Conservation (phyloP, 768 basidiomycete species). For the Leucosporidium yakuticum region DNA sequence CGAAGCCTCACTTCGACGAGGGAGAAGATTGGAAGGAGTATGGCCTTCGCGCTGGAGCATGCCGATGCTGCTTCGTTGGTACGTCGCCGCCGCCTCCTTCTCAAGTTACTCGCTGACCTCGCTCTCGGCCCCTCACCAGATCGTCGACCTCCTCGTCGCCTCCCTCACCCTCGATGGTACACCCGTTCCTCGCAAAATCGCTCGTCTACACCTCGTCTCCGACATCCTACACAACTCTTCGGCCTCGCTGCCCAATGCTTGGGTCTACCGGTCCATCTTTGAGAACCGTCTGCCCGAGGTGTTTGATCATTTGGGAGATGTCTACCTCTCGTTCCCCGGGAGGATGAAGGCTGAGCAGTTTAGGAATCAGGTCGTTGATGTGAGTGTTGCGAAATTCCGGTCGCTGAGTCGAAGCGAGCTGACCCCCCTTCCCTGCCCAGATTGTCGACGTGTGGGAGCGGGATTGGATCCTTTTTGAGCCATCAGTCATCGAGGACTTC, state of each 20-base stretch:
- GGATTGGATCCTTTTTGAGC: slow-evolving; percentile 93
- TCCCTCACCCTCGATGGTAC: slow-evolving; percentile 87
- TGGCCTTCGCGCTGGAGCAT: slow-evolving; percentile 95
- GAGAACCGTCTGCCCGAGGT: slow-evolving; percentile 84
- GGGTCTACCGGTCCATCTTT: slow-evolving; percentile 94
- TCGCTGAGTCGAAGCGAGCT: neutral
- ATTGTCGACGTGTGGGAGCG: slow-evolving; percentile 90
- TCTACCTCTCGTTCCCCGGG: slow-evolving; percentile 93
- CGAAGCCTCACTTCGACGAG: slow-evolving; percentile 76
- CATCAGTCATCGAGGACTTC: slow-evolving; percentile 58
- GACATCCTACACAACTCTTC: slow-evolving; percentile 95
- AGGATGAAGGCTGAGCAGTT: slow-evolving; percentile 94
- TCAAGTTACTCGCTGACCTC: too few relatives aligned
- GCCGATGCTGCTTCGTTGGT: slow-evolving; percentile 94
- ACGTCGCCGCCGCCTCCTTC: slow-evolving; percentile 5
- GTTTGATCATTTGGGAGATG: slow-evolving; percentile 88
- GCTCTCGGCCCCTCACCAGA: slow-evolving; percentile 51
- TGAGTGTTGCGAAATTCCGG: neutral
- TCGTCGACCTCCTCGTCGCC: slow-evolving; percentile 80
- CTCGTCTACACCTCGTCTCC: slow-evolving; percentile 88
- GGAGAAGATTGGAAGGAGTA: slow-evolving; percentile 86
- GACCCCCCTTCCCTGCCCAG: slow-evolving; percentile 35
- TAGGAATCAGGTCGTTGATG: slow-evolving; percentile 73
- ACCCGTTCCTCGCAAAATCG: slow-evolving; percentile 93
- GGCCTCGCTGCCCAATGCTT: slow-evolving; percentile 85